Evolutionary conservation across 371 early-diverging fungal genomes (phyloP).

Genomic region (Paraphysoderma sedebokerense): DNA sequence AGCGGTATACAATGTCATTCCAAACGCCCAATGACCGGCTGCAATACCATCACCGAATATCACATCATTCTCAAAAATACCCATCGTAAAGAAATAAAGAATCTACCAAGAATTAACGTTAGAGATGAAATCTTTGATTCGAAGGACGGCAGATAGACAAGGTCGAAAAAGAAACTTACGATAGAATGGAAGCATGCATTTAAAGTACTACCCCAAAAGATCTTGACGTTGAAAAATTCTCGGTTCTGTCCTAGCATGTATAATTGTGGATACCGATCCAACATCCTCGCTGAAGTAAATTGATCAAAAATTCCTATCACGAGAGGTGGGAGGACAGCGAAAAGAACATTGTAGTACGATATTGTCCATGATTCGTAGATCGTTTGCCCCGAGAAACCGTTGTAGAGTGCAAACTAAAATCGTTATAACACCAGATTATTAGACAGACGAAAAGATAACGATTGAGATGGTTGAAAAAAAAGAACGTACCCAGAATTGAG

Average conservation of each 20-base stretch:
- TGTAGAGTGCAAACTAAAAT: constrained; percentile 58
- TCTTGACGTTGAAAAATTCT: constrained; percentile 78
- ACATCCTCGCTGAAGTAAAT: constrained; percentile 72
- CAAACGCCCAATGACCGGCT: constrained; percentile 63
- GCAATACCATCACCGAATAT: constrained; percentile 39
- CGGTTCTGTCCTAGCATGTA: constrained; percentile 80
- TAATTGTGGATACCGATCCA: constrained; percentile 92
- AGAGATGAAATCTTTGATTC: background rate
- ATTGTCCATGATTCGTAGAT: constrained; percentile 89
- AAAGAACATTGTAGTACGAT: constrained; percentile 74
- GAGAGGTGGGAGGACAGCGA: constrained; percentile 76
- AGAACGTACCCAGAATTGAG: constrained; percentile 80
- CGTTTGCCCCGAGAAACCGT: constrained; percentile 80
- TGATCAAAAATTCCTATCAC: constrained; percentile 88
- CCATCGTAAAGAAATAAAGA: constrained; percentile 40
- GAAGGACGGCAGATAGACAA: constrained; percentile 9
- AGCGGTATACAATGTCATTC: constrained; percentile 56
- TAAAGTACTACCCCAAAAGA: constrained; percentile 86
- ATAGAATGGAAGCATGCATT: constrained; percentile 91
- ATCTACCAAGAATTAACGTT: constrained; percentile 14
- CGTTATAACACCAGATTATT: constrained; percentile 8
- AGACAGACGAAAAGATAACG: too few species aligned
- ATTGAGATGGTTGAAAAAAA: constrained; percentile 8
- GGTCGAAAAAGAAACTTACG: constrained; percentile 9
- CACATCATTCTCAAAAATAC: constrained; percentile 37